phyloP scores from a whole-genome alignment of 352 stramenopile species.

The Peronospora belbahrii region DNA sequence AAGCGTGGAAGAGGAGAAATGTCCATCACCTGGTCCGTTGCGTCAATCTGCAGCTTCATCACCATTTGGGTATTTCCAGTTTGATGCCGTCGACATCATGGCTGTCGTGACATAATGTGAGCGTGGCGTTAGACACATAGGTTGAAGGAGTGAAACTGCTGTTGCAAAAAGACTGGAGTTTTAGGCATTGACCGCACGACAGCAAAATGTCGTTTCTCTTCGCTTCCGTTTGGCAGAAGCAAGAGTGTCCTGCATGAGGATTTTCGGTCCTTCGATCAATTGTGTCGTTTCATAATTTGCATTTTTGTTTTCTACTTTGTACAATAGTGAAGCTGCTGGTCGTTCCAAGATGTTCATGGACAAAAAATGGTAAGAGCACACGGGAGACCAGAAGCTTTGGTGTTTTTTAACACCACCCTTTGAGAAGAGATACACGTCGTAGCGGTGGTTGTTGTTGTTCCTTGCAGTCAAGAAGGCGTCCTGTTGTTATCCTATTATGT shows the following conservation, averaged over 20 bases:
- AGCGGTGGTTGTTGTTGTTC: background rate
- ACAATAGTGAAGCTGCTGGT: slow-evolving; percentile 45
- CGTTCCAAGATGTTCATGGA: slow-evolving; percentile 4
- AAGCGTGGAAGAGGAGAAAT: slow-evolving; percentile 43
- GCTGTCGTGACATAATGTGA: slow-evolving; percentile 67
- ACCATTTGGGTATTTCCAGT: slow-evolving; percentile 62
- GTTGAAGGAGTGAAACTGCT: slow-evolving; percentile 12
- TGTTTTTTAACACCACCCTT: slow-evolving; percentile 87
- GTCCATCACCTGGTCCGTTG: slow-evolving; percentile 32
- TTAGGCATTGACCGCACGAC: slow-evolving; percentile 8
- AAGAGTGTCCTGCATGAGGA: slow-evolving; percentile 8
- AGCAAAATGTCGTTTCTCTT: slow-evolving; percentile 11
- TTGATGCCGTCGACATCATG: slow-evolving; percentile 84
- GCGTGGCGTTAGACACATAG: slow-evolving; percentile 21
- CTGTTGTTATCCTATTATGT: background rate
- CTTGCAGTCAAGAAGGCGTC: background rate
- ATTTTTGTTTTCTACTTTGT: slow-evolving; percentile 50
- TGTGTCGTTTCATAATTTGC: slow-evolving; percentile 31
- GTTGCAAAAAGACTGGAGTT: slow-evolving; percentile 5
- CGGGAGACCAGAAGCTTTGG: slow-evolving; percentile 33
- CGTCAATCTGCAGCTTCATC: slow-evolving; percentile 26
- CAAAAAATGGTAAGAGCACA: slow-evolving; percentile 8
- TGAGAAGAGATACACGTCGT: slow-evolving; percentile 13
- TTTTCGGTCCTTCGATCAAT: slow-evolving; percentile 19
- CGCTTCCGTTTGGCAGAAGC: slow-evolving; percentile 25